Evolutionary conservation across 176 grass and related monocot species (phyloP), one percentile per base, ranked within the genome.

Genomic region (Musa schizocarpa): DNA sequence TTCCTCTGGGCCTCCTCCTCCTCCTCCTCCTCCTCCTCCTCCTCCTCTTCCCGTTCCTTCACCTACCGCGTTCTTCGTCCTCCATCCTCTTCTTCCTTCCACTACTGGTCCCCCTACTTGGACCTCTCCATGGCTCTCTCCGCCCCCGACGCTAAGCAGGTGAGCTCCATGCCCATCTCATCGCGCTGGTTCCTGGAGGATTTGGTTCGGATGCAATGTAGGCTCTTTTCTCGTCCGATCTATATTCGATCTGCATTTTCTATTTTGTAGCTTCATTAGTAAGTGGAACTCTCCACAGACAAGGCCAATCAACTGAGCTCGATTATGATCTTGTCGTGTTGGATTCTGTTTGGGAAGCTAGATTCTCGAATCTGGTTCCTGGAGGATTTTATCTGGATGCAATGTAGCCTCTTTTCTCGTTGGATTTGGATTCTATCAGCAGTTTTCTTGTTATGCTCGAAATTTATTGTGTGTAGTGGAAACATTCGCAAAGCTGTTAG

Each of bases 1-100:
- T 90, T 86, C 78, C 83, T 92, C 64, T 81, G 85, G 85, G 72
- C 81, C 20, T 86, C 89, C 22, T 81, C 84, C 29, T 65, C 65
- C 20, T 75, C 85, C 5, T 68, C 74, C 22, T 68, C 74, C 22
- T 22, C 22, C 19, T 13, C 74, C 13, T 29, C 84, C 50, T 13
- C 74, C 13, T 29, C 84, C 50, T 54, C 79, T 72, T 16, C 57
- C 69, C 64, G 29, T 69, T n/a, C 53, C 1, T 6, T 66, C 71
- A 6, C 49, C 2, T 51, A 43, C 34, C 34, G 34, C 34, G 4
- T 43, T 63, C 74, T 13, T 43, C 34, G 34, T 43, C 4, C 34
- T 13, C 74, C 13, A 5, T 29, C 84, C 29, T 54, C 79, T 72
- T 16, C 57, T 74, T n/a, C 53, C 2, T 6, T 72, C 78, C 9